Evolutionary conservation across 495 filamentous ascomycete genomes (phyloP), one percentile per base, ranked within the genome.

Genomic region (Zalerion maritima): DNA sequence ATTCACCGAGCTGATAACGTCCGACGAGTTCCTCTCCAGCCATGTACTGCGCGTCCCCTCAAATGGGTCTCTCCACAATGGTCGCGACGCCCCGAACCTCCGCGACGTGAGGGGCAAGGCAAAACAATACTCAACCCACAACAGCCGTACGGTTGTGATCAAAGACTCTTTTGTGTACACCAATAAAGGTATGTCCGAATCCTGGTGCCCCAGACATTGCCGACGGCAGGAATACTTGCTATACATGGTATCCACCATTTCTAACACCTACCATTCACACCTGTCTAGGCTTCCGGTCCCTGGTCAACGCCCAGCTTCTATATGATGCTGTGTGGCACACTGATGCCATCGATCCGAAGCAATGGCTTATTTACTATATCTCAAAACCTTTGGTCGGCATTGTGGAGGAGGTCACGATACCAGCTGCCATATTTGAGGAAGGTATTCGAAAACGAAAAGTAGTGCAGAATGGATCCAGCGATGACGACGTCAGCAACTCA

Each of bases 331-430:
- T 94, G n/a, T 94, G 81, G 65, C 86, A 89, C 47, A 73, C 81
- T 18, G 78, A 94, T 38, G 73, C 60, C 12, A 62, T 76, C 32
- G 86, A 94, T 21, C 75, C 81, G 13, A 73, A 81, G 26, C 75
- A 80, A 69, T 99, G 91, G 79, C 71, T 99, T 20, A 71, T 99
- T 30, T 96, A 99, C 64, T 96, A 84, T 51, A 91, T 99, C 31
- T 92, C 86, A 10, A 73, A 73, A 20, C 91, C 91, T n/a, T 54
- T 99, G 32, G 63, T 94, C 16, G 91, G 91, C 10, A 70, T 71
- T 0, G 80, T 73, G 55, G 85, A 92, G 32, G 67, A 81, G 17
- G 66, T 74, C 24, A 78, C 67, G 43, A 67, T 81, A 19, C 51
- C 62, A 4, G 71, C 69, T 5, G 78, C 76, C 7, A 46, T 69